phyloP scores from a whole-genome alignment of 495 filamentous ascomycete genomes.

The Penicillium antarcticum region DNA sequence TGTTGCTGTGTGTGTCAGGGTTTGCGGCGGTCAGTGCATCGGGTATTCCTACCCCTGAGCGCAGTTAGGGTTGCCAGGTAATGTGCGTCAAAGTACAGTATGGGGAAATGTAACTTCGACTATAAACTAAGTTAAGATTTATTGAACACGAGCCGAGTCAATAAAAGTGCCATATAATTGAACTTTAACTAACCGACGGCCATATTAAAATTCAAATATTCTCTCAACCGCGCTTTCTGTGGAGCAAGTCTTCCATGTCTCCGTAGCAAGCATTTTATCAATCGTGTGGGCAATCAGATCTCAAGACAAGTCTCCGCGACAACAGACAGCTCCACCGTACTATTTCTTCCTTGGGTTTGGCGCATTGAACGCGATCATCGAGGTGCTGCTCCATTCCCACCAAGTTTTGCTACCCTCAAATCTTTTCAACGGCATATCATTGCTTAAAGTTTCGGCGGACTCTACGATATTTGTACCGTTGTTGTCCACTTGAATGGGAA shows the following conservation, averaged over 20 bases:
- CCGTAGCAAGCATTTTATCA: not conserved
- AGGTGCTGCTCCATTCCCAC: no score
- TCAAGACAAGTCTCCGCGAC: not conserved
- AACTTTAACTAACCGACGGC: no score
- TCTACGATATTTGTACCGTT: no score
- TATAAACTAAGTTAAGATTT: not conserved
- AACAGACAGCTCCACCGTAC: not conserved
- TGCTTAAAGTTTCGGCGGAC: no score
- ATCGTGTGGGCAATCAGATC: not conserved
- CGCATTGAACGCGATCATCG: no score
- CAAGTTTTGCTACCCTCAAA: no score
- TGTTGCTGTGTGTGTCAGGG: not conserved
- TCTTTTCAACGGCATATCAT: no score
- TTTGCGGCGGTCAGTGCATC: not conserved
- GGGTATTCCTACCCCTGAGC: not conserved
- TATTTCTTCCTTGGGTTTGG: no score
- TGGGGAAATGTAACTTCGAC: not conserved
- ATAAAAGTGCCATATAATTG: no score
- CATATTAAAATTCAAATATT: not conserved
- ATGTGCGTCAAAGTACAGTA: no score
- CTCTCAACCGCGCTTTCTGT: not conserved
- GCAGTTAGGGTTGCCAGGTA: not conserved
- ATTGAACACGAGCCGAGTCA: not conserved
- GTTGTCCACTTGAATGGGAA: no score
- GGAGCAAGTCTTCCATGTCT: not conserved